phyloP scores from a whole-genome alignment of 2,329 filamentous ascomycete species.

The Ilyonectria sp. region DNA sequence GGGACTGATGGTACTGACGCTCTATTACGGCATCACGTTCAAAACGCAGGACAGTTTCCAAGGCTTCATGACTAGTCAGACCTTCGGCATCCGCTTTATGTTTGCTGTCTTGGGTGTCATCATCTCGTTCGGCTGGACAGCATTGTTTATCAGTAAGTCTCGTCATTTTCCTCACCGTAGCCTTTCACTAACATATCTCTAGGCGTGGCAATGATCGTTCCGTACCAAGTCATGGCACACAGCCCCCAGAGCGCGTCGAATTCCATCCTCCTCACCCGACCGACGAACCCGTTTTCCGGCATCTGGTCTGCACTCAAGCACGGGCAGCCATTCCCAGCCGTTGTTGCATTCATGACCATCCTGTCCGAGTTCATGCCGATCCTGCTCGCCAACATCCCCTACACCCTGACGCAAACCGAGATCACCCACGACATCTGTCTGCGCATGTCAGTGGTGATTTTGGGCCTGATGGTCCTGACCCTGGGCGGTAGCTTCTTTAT shows the following conservation, averaged over 20 bases:
- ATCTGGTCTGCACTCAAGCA: conserved; percentile 51
- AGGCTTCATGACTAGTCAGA: conserved; percentile 57
- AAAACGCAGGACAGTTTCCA: conserved; percentile 50
- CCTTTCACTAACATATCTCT: neutral
- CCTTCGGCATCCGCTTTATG: conserved; percentile 61
- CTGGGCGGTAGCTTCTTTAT: conserved; percentile 59
- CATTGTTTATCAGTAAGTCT: conserved; percentile 55
- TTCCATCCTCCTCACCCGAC: conserved; percentile 58
- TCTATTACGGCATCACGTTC: conserved; percentile 57
- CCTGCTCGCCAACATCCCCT: conserved; percentile 64
- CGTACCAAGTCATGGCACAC: conserved; percentile 58
- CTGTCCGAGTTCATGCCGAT: conserved; percentile 67
- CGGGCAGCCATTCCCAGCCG: conserved; percentile 55
- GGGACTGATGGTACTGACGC: conserved; percentile 55
- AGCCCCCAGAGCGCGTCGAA: conserved; percentile 53
- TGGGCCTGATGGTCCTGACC: conserved; percentile 60
- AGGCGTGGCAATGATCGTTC: conserved; percentile 63
- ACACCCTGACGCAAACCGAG: conserved; percentile 58
- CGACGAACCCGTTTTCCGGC: conserved; percentile 63
- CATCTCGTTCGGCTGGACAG: conserved; percentile 60
- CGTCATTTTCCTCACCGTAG: accelerated
- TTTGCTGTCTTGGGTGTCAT: conserved; percentile 60
- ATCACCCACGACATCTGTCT: conserved; percentile 59
- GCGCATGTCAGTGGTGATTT: conserved; percentile 55
- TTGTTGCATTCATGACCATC: conserved; percentile 59